phyloP scores from a whole-genome alignment of 495 filamentous ascomycete species.

The Chlorociboria aeruginascens region DNA sequence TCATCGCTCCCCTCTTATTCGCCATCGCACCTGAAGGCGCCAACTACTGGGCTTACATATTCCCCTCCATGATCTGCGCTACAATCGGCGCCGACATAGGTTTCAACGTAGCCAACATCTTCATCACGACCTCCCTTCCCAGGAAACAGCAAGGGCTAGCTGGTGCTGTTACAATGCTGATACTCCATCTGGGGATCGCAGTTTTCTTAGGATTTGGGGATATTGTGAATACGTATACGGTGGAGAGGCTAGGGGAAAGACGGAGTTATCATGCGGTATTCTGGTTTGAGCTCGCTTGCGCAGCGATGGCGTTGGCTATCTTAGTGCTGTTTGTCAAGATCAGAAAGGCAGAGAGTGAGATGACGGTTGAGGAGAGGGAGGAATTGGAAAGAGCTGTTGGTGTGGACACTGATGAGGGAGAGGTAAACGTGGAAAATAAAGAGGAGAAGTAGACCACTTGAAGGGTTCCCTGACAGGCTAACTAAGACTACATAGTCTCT shows the following conservation, averaged over 20 bases:
- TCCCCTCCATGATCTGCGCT: conserved; percentile 71
- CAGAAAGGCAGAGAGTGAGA: conserved; percentile 51
- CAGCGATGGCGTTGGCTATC: conserved; percentile 41
- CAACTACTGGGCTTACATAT: conserved; percentile 57
- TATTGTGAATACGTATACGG: conserved; percentile 39
- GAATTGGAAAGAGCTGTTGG: conserved; percentile 19
- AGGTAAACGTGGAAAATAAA: no score
- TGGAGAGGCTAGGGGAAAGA: conserved; percentile 29
- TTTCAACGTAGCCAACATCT: conserved; percentile 75
- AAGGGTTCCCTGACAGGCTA: no score
- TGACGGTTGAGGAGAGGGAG: conserved; percentile 55
- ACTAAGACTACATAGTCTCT: no score
- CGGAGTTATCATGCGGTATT: conserved; percentile 52
- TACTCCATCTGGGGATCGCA: conserved; percentile 70
- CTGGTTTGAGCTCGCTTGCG: conserved; percentile 52
- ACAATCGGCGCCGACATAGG: conserved; percentile 78
- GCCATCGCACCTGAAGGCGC: conserved; percentile 52
- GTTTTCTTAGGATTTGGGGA: conserved; percentile 71
- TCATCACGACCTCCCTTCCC: conserved; percentile 67
- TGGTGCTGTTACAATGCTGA: conserved; percentile 44
- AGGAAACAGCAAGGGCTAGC: conserved; percentile 61
- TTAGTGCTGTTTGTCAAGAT: conserved; percentile 52
- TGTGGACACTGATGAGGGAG: no score
- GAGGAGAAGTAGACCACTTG: no score
- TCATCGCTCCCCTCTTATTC: conserved; percentile 56